A percentile compares a stretch with the other conserved stretches of the same genome.
Evolutionary conservation across 257 asterid genomes (phyloP).

Genomic region (Penstemon eatonii): DNA sequence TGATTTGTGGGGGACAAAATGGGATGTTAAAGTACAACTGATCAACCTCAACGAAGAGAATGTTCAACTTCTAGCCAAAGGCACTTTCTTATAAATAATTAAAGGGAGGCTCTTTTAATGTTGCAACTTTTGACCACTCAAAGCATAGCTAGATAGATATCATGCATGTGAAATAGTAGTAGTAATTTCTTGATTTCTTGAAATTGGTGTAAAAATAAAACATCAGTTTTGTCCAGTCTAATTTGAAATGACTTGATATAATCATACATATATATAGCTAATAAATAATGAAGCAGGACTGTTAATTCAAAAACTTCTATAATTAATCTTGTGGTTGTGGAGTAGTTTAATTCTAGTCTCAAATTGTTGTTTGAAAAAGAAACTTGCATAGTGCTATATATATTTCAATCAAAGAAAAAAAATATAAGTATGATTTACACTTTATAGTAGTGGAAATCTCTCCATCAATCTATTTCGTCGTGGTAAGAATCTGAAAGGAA

Average conservation of each 20-base stretch:
- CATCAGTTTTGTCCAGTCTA: slow-evolving; percentile 3
- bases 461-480: slow-evolving; percentile 25
- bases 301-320: too few species aligned
- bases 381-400: not conserved
- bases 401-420: not conserved
- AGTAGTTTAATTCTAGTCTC: not conserved
- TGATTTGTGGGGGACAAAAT: slow-evolving; percentile 32
- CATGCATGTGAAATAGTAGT: slow-evolving; percentile 22
- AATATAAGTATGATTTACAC: not conserved
- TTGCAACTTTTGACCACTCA: slow-evolving; percentile 54
- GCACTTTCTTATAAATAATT: slow-evolving; percentile 22
- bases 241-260: slow-evolving; percentile 16
- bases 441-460: slow-evolving; percentile 29
- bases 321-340: not conserved
- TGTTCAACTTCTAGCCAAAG: slow-evolving; percentile 7
- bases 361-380: slow-evolving; percentile 4
- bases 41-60: slow-evolving; percentile 28
- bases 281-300: not conserved
- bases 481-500: slow-evolving; percentile 11
- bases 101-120: slow-evolving; percentile 12
- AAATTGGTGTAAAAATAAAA: slow-evolving; percentile 32
- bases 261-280: slow-evolving; percentile 1
- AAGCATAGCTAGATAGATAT: slow-evolving; percentile 32
- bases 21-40: slow-evolving; percentile 33
- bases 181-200: slow-evolving; percentile 36